Conservation (phyloP, 345 rosid genomes). For the Streptanthus diversifolius region DNA sequence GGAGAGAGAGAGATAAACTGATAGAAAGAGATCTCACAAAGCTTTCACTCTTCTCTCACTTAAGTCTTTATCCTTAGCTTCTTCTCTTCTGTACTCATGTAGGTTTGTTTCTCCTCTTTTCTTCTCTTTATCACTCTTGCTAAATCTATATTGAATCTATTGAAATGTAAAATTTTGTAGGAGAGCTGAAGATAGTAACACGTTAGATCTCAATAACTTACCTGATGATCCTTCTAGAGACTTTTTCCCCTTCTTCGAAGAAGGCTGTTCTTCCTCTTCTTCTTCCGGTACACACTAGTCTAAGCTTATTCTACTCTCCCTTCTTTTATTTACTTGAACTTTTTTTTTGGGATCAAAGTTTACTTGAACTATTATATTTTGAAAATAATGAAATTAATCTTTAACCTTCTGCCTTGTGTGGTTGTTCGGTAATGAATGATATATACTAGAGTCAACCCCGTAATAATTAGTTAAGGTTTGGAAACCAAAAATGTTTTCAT, state of each 20-base stretch:
- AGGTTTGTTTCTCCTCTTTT: conserved; percentile 43
- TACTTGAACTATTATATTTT: neutral
- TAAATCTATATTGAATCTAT: neutral
- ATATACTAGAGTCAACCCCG: conserved; percentile 6
- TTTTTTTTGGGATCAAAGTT: no score
- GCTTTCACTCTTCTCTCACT: conserved; percentile 42
- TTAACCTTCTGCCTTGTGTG: conserved; percentile 5
- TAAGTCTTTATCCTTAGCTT: conserved; percentile 45
- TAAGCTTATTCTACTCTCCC: neutral
- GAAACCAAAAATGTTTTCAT: conserved; percentile 15
- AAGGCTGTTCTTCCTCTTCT: conserved; percentile 49
- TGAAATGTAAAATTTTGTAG: conserved; percentile 38
- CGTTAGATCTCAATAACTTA: conserved; percentile 92
- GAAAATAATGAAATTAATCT: neutral
- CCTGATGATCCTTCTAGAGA: conserved; percentile 71
- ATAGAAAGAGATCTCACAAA: conserved; percentile 52
- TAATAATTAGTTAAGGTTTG: conserved; percentile 35
- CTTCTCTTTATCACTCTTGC: neutral
- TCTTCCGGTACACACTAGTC: conserved; percentile 48
- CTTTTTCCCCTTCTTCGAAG: conserved; percentile 52
- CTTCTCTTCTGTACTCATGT: conserved; percentile 57
- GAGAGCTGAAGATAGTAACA: conserved; percentile 57
- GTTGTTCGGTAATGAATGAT: neutral
- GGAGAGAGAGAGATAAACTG: neutral
- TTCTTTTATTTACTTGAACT: neutral